A percentile compares a stretch with the other conserved stretches of the same genome.
Conservation (phyloP, 768 basidiomycete genomes). For the Chlorophyllum brunneum region DNA sequence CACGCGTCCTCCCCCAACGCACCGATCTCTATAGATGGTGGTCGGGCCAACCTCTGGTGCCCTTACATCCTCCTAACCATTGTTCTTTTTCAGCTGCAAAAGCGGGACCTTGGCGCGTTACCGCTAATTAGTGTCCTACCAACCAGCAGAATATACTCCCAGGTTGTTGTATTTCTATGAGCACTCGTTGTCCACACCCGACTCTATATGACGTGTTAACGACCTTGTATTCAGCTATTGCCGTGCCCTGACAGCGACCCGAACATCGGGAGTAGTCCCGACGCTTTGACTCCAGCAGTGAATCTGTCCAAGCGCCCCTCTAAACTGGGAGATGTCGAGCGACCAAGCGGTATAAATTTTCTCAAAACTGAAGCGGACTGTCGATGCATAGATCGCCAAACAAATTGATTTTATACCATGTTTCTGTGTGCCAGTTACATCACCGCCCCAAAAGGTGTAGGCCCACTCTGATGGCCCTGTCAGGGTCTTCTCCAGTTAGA, state of each 20-base stretch:
- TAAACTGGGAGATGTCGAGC: not conserved
- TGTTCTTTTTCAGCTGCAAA: not conserved
- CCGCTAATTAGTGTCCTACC: not conserved
- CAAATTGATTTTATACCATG: not conserved
- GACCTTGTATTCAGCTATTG: slow-evolving; percentile 1
- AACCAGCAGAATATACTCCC: slow-evolving; percentile 5
- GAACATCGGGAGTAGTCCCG: not conserved
- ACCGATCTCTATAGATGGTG: too few species aligned
- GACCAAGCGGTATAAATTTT: not conserved
- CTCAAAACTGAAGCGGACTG: not conserved
- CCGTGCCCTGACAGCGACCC: not conserved
- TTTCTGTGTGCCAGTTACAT: not conserved
- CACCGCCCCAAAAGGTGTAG: not conserved
- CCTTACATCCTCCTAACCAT: not conserved
- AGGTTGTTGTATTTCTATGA: slow-evolving; percentile 9
- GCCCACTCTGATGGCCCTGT: slow-evolving; percentile 8
- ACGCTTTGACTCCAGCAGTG: not conserved
- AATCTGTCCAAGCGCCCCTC: not conserved
- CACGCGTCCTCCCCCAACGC: not conserved
- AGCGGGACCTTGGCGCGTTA: not conserved
- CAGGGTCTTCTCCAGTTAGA: not conserved
- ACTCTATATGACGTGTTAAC: not conserved
- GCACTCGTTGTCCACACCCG: not conserved
- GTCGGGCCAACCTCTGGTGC: too few species aligned
- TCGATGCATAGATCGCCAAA: not conserved